These are phyloP conservation scores for Aureobasidium sp. DNA, from an alignment of 2,329 filamentous ascomycete species.

Conservation along the genomic window DNA sequence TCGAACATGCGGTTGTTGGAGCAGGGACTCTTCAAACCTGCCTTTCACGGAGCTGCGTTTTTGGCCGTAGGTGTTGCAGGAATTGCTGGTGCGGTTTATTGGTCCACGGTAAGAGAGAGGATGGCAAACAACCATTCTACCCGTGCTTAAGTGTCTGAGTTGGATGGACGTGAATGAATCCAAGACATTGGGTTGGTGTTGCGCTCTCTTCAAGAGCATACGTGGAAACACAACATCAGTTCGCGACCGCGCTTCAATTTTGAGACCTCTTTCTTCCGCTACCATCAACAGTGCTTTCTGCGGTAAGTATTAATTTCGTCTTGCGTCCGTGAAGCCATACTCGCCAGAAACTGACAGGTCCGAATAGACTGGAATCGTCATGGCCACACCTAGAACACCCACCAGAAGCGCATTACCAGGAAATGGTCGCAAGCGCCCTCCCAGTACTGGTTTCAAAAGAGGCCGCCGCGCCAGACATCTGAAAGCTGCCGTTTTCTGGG, in stretches of 20 bases:
- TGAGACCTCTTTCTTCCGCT: neutral
- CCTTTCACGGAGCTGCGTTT: conserved; percentile 24
- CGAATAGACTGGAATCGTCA: neutral
- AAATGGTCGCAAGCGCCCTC: no score
- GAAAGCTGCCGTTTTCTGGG: neutral
- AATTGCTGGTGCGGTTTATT: conserved; percentile 25
- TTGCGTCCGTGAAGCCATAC: neutral
- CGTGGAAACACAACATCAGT: neutral
- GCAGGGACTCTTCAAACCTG: conserved; percentile 38
- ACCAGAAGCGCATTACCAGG: neutral
- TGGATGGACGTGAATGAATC: neutral
- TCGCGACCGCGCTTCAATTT: neutral
- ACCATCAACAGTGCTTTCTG: neutral
- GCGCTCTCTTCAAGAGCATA: neutral
- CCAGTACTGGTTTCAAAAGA: neutral
- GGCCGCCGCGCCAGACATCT: neutral
- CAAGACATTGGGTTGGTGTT: neutral
- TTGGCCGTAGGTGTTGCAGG: conserved; percentile 26
- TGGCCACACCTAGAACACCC: neutral
- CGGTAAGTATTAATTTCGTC: neutral
- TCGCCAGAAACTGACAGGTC: neutral
- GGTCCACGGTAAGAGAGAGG: conserved; percentile 2
- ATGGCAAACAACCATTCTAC: neutral
- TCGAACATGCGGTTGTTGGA: conserved; percentile 37
- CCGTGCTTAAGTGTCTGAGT: neutral